Percentiles rank a stretch among this genome's conserved stretches.
Evolutionary conservation across 2,329 filamentous ascomycete species (phyloP).

Genomic region (Boeremia lycopersici): DNA sequence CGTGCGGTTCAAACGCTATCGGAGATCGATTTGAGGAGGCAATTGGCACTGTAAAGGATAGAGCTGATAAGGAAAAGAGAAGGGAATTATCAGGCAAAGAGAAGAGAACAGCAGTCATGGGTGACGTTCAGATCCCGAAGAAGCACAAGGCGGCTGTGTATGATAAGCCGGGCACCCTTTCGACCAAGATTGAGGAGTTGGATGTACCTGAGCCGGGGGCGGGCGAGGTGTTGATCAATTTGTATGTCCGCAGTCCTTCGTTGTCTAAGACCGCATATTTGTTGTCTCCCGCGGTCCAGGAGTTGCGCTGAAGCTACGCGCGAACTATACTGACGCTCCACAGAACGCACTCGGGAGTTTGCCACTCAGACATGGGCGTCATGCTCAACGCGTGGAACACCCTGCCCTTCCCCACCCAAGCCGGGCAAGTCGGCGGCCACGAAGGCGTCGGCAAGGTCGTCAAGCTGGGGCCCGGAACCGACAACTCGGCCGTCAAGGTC

Average conservation of each 20-base stretch:
- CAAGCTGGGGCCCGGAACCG: slow-evolving; percentile 66
- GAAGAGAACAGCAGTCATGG: slow-evolving; percentile 20
- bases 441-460: slow-evolving; percentile 71
- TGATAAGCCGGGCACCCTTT: slow-evolving; percentile 68
- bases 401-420: slow-evolving; percentile 64
- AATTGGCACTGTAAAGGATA: too few species aligned
- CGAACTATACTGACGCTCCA: background rate
- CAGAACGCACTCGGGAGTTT: slow-evolving; percentile 67
- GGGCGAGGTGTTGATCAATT: slow-evolving; percentile 67
- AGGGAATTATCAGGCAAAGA: too few species aligned
- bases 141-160: slow-evolving; percentile 69
- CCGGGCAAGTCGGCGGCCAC: slow-evolving; percentile 71
- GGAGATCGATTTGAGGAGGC: too few species aligned
- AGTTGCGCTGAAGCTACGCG: too few species aligned
- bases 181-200: slow-evolving; percentile 67
- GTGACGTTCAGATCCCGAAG: slow-evolving; percentile 51
- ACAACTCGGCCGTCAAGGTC: slow-evolving; percentile 63
- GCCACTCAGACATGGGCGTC: slow-evolving; percentile 64
- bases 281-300: too few species aligned
- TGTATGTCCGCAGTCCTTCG: slow-evolving; percentile 50
- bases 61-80: too few species aligned
- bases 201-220: slow-evolving; percentile 68
- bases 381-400: slow-evolving; percentile 59
- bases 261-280: too few species aligned
- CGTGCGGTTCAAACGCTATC: too few species aligned